Percentiles rank a stretch among this genome's conserved stretches.
Evolutionary conservation across 2,329 filamentous ascomycete species (phyloP).

Genomic region (Alternaria incomplexa): DNA sequence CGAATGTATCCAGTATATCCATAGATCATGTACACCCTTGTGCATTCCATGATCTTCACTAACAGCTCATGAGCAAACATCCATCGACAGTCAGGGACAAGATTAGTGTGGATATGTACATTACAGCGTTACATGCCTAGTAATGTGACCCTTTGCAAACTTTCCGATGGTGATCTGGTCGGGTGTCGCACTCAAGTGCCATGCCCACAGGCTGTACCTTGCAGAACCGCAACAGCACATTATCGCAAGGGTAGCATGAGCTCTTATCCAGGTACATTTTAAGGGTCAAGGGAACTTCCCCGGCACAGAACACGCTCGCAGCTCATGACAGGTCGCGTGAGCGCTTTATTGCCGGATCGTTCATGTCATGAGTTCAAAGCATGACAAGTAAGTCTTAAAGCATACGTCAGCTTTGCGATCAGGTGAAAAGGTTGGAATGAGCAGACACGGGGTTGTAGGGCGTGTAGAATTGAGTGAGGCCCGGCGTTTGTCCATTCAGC

Average conservation of each 20-base stretch:
- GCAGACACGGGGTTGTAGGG: background rate
- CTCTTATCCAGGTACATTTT: conserved; percentile 26
- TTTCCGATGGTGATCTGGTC: background rate
- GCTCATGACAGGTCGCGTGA: conserved; percentile 36
- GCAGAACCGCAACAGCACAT: conserved; percentile 5
- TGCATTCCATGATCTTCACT: background rate
- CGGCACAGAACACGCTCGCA: conserved; percentile 15
- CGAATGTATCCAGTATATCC: background rate
- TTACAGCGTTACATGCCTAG: background rate
- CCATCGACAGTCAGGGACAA: background rate
- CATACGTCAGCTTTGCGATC: background rate
- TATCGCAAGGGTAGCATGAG: conserved; percentile 19
- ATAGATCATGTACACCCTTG: background rate
- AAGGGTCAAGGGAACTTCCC: conserved; percentile 23
- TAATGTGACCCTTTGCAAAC: background rate
- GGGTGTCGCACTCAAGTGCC: background rate
- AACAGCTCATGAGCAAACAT: background rate
- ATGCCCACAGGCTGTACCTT: background rate
- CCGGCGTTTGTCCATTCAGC: conserved; percentile 23
- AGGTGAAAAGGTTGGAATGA: background rate
- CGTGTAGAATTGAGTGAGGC: background rate
- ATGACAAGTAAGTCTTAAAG: background rate
- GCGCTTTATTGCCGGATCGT: conserved; percentile 19
- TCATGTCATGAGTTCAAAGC: background rate
- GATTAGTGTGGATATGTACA: background rate